Evolutionary conservation across 345 rosid genomes (phyloP).

Genomic region (Dimocarpus longan): DNA sequence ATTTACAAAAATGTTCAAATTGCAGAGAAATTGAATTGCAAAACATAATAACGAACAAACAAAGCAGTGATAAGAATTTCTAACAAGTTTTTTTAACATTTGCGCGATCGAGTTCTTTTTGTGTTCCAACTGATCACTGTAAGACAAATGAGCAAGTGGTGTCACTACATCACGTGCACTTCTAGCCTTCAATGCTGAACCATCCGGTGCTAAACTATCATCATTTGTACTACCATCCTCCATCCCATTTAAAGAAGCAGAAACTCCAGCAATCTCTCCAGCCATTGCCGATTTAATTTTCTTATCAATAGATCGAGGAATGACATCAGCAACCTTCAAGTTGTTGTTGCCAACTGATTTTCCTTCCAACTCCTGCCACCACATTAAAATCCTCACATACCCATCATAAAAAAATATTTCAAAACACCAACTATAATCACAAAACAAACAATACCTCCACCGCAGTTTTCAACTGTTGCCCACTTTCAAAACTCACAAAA

Average conservation of each 20-base stretch:
- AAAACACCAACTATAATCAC: neutral
- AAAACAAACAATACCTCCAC: conserved; percentile 44
- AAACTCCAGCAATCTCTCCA: conserved; percentile 30
- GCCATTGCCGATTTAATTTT: conserved; percentile 50
- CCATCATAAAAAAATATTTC: conserved; percentile 12
- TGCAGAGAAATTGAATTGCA: conserved; percentile 10
- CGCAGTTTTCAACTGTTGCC: conserved; percentile 63
- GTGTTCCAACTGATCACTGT: conserved; percentile 69
- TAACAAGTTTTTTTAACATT: conserved; percentile 84
- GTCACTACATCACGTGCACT: conserved; percentile 85
- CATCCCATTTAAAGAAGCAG: conserved; percentile 20
- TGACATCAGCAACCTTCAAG: conserved; percentile 75
- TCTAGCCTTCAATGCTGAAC: conserved; percentile 40
- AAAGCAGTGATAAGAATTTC: conserved; percentile 22
- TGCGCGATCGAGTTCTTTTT: conserved; percentile 63
- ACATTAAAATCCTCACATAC: conserved; percentile 25
- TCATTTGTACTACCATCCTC: conserved; percentile 37
- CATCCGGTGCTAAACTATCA: conserved; percentile 32
- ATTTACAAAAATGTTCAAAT: conserved; percentile 25
- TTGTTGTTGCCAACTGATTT: conserved; percentile 59
- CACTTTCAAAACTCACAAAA: conserved; percentile 71
- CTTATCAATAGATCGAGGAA: conserved; percentile 65
- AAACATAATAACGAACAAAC: neutral
- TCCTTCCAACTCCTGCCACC: conserved; percentile 66
- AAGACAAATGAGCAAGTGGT: conserved; percentile 76